These are phyloP conservation scores for Taiozyma onychis DNA, from an alignment of 1,139 yeast species.

Conservation along the genomic window DNA sequence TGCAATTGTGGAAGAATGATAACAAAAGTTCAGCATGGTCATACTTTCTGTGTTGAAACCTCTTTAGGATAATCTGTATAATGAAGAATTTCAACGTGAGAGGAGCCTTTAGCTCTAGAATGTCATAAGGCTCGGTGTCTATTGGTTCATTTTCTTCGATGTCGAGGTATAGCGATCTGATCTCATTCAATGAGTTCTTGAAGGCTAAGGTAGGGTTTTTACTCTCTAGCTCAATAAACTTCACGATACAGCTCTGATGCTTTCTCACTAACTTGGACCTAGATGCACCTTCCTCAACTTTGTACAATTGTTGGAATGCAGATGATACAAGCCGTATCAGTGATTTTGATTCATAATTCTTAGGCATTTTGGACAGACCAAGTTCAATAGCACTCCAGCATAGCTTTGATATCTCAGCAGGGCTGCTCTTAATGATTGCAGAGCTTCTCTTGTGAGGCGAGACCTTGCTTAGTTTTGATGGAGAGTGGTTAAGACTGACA, in stretches of 20 bases:
- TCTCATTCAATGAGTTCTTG: conserved; percentile 8
- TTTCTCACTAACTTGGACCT: conserved; percentile 9
- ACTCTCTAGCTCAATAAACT: conserved; percentile 18
- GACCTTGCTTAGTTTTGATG: background rate
- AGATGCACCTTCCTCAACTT: conserved; percentile 5
- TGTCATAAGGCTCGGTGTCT: background rate
- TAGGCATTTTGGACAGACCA: conserved; percentile 11
- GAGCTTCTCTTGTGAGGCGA: conserved; percentile 11
- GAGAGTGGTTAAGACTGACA: conserved; percentile 1
- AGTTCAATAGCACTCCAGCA: conserved; percentile 20
- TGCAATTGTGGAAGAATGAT: background rate
- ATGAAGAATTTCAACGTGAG: conserved; percentile 14
- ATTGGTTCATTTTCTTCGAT: background rate
- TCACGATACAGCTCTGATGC: conserved; percentile 18
- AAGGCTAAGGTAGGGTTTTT: background rate
- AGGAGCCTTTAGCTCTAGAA: conserved; percentile 1
- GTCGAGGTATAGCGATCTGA: conserved; percentile 1
- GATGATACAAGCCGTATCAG: conserved; percentile 17
- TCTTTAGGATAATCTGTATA: conserved; percentile 17
- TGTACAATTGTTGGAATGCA: conserved; percentile 19
- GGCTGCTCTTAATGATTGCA: conserved; percentile 7
- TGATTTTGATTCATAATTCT: conserved; percentile 12
- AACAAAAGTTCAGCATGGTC: background rate
- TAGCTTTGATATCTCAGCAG: conserved; percentile 13
- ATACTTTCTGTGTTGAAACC: conserved; percentile 13